Evolutionary conservation across 73 alveolate species (phyloP), one percentile per base, ranked within the genome.

Genomic region (Stentor coeruleus): DNA sequence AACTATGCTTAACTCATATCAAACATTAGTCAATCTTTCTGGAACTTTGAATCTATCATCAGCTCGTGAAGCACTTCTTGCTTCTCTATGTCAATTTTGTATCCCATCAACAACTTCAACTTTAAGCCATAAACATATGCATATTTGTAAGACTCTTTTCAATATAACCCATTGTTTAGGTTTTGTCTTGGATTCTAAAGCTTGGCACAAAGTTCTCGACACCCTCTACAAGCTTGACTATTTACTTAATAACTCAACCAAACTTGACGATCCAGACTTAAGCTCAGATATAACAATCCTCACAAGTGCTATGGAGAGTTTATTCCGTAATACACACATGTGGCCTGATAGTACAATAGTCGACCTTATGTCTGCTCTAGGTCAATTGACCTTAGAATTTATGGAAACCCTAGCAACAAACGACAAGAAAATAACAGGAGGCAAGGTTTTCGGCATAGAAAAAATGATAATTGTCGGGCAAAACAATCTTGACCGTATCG

Each of bases 111-210:
- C 60, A 80, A 55, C 89, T 31, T 73, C 79, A 59, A 91, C 82
- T 74, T 84, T 94, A 26, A 86, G 91, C 75, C 97, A 94, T 60
- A 94, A 92, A 85, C 85, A 92, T 59, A 86, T 94, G 36, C 88
- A 90, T 72, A 86, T 91, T 3, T 90, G 95, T 60, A 94, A 95
- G 77, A 91, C 97, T 1, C 84, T 94, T 41, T 88, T 94, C 57
- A 94, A 94, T 81, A 88, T 94, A 39, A 92, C 96, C 30, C 98
- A 92, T 82, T 94, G 98, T 40, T 83, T 94, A 79, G 95, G 95
- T 57, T 40, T 58, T n/a, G 88, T 94, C 66, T 86, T 94, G 41
- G 98, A 94, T 85, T 90, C 86, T 39, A 91, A 92, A 83, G 89
- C 95, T n/a, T 94, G 98, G 98, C 49, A 86, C 81, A 84, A 91